These are phyloP conservation scores for Macadamia integrifolia DNA, from an alignment of 164 flowering plant species.

Conservation along the genomic window DNA sequence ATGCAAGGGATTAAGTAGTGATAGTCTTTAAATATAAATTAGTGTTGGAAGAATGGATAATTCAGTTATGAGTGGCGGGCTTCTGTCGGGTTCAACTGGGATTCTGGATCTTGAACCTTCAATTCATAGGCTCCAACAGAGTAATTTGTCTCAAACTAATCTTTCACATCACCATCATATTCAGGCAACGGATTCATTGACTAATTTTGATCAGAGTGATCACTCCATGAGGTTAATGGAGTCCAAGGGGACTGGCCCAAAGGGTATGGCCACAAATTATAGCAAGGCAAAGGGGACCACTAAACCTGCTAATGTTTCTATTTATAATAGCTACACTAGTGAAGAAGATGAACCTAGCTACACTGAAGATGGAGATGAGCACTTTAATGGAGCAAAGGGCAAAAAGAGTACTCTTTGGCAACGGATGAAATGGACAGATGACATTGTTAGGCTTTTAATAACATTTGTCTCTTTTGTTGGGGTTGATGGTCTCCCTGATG, in stretches of 20 bases:
- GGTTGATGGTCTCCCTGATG: conserved; percentile 40
- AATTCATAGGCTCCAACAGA: conserved; percentile 26
- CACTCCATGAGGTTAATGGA: conserved; percentile 20
- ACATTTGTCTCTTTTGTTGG: conserved; percentile 51
- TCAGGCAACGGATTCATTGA: conserved; percentile 13
- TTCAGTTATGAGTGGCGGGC: conserved; percentile 34
- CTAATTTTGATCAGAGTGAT: conserved; percentile 23
- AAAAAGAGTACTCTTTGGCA: conserved; percentile 52
- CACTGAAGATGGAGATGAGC: conserved; percentile 33
- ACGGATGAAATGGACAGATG: conserved; percentile 69
- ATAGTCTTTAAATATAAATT: not conserved
- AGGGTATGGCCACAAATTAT: conserved; percentile 20
- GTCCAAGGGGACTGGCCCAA: conserved; percentile 14
- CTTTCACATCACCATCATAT: conserved; percentile 23
- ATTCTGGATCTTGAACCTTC: conserved; percentile 37
- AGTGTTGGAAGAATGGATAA: conserved; percentile 29
- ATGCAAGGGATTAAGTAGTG: not conserved
- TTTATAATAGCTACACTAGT: conserved; percentile 20
- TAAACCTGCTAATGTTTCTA: not conserved
- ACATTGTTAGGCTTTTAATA: conserved; percentile 47
- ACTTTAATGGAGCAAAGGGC: conserved; percentile 21
- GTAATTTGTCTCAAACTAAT: conserved; percentile 18
- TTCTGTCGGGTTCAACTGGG: conserved; percentile 37
- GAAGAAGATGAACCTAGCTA: conserved; percentile 45
- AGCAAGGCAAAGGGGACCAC: conserved; percentile 32